Base-by-base conservation (phyloP, 2,329 filamentous ascomycete genomes). In the Cercospora sp. region DNA sequence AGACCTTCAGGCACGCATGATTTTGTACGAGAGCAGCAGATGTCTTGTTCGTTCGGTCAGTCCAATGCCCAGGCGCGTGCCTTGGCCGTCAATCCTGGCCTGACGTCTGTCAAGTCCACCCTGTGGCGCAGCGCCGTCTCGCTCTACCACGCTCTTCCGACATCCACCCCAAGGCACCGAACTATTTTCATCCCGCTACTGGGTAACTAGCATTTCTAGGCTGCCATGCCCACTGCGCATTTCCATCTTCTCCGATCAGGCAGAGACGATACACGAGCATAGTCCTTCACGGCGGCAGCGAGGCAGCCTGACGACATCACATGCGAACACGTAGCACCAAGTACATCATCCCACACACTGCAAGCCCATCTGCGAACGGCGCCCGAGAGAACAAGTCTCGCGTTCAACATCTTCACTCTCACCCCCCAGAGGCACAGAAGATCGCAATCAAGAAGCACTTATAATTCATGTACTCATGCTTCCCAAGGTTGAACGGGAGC, bases 271-370 rank as follows among this genome's bases (percentile, higher is more conserved):
- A 6, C 30, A 18, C 16, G 13, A 57, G 10, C 16, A 28, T 10
- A 30, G 8, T 31, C 12, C 13, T 1, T 30, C 51, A 4, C 28
- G 7, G 28, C 28, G 28, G 28, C 20, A 26, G 18, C 1, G 16
- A 30, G 53, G 28, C 53, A 31, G 53, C 53, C 53, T 58, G 53
- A 58, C 53, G 53, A 58, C 53, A 58, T 58, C 53, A 58, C 53
- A 58, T 58, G 53, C 53, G 30, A 58, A 58, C 53, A 58, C 53
- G 53, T 58, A 58, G 53, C 53, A 58, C 53, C 53, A 58, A 33
- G 26, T 53, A 28, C 48, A 53, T 53, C 26, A 58, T 30, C 53
- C 53, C 26, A 58, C 53, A 57, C 45, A 23, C 20, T 26, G 20
- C 45, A 42, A 42, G 36, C 36, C 42, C 42, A 48, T 48, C 42